Base-by-base conservation (phyloP, 345 rosid genomes). In the Brassica rapa region DNA sequence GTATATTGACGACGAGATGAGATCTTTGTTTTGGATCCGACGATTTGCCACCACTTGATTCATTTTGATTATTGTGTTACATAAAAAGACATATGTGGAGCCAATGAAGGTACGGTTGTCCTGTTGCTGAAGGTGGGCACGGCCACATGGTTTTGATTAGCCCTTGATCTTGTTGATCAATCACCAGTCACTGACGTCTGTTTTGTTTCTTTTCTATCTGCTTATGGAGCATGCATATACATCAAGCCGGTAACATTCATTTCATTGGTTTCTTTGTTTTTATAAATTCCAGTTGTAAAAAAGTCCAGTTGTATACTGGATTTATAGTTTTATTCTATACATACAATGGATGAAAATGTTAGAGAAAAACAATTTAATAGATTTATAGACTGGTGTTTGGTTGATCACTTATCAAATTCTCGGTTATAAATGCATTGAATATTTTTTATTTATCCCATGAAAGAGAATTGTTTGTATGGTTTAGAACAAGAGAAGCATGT, bases 61-160 rank as follows among this genome's bases (percentile, higher is more conserved):
- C 27, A 4, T 24, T 59, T 1, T 59, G 63, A 59, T 59, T 59
- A 29, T 19, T 19, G 15, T 32, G 49, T 51, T 53, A n/a, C 55
- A 66, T 74, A 8, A 35, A 56, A 30, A 11, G 33, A 51, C 70
- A 29, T 14, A 67, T 8, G 2, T 10, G 61, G 23, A 53, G 3
- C 5, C 27, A n/a, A 55, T 15, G 10, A 24, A 53, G 6, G 8
- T 10, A 66, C 7, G 65, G 41, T 15, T 56, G 72, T 56, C 78
- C 10, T 66, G 27, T 56, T 39, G 23, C 4, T 37, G 21, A n/a
- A 66, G 19, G 14, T 37, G 66, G 16, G 5, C 66, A 25, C 14
- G 14, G 6, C 19, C 65, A 55, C 72, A 66, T 75, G 78, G 66
- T 41, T 75, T 66, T 23, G 72, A 65, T 53, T 23, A 37, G 60